Conservation (phyloP, 148 eudicot species). For the Vaccinium macrocarpon region DNA sequence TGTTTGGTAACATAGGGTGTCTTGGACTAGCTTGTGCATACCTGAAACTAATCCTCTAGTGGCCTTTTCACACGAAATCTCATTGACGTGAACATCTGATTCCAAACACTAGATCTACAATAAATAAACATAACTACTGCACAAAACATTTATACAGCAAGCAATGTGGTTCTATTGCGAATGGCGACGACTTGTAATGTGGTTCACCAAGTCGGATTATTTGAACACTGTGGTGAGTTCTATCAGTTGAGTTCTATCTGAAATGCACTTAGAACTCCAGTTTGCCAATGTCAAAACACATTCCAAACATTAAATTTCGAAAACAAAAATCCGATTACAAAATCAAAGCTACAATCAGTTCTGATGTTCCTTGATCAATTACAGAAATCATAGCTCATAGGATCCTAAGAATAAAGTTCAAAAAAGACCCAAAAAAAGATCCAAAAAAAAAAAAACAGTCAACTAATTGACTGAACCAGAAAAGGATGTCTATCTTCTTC, state of each 20-base stretch:
- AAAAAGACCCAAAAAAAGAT: background rate
- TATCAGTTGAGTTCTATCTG: background rate
- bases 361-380: background rate
- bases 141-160: too few relatives aligned
- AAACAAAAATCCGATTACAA: background rate
- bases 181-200: too few relatives aligned
- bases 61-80: too few relatives aligned
- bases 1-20: too few relatives aligned
- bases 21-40: too few relatives aligned
- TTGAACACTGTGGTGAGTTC: background rate
- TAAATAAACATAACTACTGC: too few relatives aligned
- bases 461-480: conserved; percentile 12
- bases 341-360: background rate
- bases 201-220: background rate
- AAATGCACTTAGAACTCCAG: background rate
- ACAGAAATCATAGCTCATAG: conserved; percentile 3
- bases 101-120: too few relatives aligned
- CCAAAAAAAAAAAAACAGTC: background rate
- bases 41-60: too few relatives aligned
- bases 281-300: background rate
- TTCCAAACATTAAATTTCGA: background rate
- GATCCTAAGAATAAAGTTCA: conserved; percentile 2
- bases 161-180: too few relatives aligned
- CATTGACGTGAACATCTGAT: too few relatives aligned
- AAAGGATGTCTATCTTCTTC: background rate